A percentile compares a stretch with the other conserved stretches of the same genome.
These are phyloP conservation scores for Viridothelium virens DNA, from an alignment of 495 filamentous ascomycete genomes.

Conservation along the genomic window DNA sequence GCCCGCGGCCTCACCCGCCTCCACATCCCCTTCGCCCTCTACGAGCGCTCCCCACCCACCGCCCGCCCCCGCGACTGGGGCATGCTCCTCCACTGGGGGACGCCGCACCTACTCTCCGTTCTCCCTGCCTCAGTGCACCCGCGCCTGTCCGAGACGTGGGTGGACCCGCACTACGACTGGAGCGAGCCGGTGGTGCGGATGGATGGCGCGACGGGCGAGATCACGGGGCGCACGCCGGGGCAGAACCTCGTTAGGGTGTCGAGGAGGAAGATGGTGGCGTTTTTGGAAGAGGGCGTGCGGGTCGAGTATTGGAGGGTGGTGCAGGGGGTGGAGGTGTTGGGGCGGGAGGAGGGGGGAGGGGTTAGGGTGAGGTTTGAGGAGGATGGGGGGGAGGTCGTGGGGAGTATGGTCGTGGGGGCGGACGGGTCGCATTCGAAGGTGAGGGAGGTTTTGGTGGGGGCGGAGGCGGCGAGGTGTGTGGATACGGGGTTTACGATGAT, in stretches of 20 bases:
- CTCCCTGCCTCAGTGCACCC: neutral
- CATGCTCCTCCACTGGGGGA: neutral
- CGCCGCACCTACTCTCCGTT: neutral
- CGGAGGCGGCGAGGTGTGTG: neutral
- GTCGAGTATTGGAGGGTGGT: neutral
- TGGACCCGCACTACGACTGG: neutral
- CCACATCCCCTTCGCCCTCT: neutral
- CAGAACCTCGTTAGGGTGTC: neutral
- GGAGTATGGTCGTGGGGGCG: slow-evolving; percentile 13
- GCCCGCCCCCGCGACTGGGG: neutral
- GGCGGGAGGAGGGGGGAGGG: neutral
- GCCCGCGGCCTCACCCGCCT: neutral
- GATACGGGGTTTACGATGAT: slow-evolving; percentile 12
- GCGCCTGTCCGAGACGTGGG: neutral
- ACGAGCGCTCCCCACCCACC: neutral
- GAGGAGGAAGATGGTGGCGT: neutral
- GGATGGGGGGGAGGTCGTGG: slow-evolving; percentile 11
- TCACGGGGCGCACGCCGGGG: neutral
- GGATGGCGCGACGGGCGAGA: slow-evolving; percentile 1
- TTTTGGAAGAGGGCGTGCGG: neutral
- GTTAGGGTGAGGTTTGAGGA: slow-evolving; percentile 8
- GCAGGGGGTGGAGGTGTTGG: neutral
- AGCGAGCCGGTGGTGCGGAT: neutral
- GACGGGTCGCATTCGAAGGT: slow-evolving; percentile 7
- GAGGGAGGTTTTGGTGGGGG: slow-evolving; percentile 10